Evolutionary conservation across 2,329 filamentous ascomycete genomes (phyloP).

Genomic region (Proliferodiscus dingleyae): DNA sequence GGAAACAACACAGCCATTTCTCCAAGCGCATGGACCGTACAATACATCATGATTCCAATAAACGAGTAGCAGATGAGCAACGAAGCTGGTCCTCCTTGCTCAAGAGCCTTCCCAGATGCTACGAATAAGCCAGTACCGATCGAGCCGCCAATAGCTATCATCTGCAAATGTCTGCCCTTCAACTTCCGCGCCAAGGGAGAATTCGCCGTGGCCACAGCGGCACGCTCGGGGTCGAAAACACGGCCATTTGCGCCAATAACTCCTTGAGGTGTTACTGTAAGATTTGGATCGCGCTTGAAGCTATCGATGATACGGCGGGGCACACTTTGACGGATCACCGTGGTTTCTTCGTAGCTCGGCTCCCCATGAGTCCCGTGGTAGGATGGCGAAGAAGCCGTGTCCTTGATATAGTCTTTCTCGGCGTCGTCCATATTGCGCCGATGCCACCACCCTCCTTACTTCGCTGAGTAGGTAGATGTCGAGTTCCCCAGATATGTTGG

Average conservation of each 20-base stretch:
- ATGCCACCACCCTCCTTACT: too few species aligned
- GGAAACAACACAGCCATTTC: conserved; percentile 89
- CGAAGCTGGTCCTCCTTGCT: conserved; percentile 70
- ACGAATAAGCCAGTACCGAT: conserved; percentile 91
- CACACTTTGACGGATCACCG: conserved; percentile 12
- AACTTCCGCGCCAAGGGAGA: conserved; percentile 71
- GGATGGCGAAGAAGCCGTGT: conserved; percentile 4
- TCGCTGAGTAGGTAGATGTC: too few species aligned
- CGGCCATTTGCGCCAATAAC: conserved; percentile 25
- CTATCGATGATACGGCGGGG: conserved; percentile 21
- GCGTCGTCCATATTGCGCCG: too few species aligned
- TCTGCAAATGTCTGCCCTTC: conserved; percentile 84
- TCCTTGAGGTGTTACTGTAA: conserved; percentile 44
- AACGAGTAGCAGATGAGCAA: conserved; percentile 72
- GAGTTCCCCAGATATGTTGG: too few species aligned
- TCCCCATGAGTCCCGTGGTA: conserved; percentile 18
- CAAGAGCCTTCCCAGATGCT: conserved; percentile 68
- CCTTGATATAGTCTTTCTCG: too few species aligned
- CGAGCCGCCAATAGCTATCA: conserved; percentile 94
- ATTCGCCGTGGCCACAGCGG: conserved; percentile 59
- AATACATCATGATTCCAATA: conserved; percentile 84
- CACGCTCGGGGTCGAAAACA: conserved; percentile 58
- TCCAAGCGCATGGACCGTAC: conserved; percentile 84
- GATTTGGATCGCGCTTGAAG: conserved; percentile 33
- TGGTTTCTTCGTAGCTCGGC: conserved; percentile 24